phyloP scores from a whole-genome alignment of 2,329 filamentous ascomycete genomes.

The Epichloe amarillans region DNA sequence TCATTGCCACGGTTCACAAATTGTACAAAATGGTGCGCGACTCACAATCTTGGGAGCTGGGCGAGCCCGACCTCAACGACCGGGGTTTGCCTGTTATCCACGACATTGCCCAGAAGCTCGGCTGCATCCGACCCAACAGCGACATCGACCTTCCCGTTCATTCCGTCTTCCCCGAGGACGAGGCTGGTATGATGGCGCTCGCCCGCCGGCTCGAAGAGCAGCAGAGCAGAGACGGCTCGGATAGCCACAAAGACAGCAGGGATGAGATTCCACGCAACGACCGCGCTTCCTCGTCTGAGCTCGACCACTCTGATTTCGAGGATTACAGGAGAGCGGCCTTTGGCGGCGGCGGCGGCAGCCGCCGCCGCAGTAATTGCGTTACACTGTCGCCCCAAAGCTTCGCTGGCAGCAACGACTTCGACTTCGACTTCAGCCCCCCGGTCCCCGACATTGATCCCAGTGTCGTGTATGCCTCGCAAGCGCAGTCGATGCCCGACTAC shows the following conservation, averaged over 20 bases:
- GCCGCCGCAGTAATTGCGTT: constrained; percentile 19
- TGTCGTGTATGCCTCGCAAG: constrained; percentile 22
- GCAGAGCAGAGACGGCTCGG: constrained; percentile 26
- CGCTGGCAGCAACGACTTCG: constrained; percentile 23
- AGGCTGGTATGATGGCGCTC: constrained; percentile 42
- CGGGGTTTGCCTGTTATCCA: constrained; percentile 50
- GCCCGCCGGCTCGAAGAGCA: constrained; percentile 39
- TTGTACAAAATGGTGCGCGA: constrained; percentile 50
- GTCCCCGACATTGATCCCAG: constrained; percentile 20
- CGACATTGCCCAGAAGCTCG: constrained; percentile 50
- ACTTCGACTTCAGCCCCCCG: constrained; percentile 24
- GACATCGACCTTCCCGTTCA: constrained; percentile 46
- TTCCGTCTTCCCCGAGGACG: constrained; percentile 48
- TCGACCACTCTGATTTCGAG: constrained; percentile 42
- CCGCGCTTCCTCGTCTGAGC: constrained; percentile 40
- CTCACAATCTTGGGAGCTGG: constrained; percentile 44
- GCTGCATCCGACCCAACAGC: constrained; percentile 48
- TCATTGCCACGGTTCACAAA: constrained; percentile 52
- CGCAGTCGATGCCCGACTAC: constrained; percentile 21
- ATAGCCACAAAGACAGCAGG: constrained; percentile 16
- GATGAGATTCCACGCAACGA: constrained; percentile 15
- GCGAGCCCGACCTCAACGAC: constrained; percentile 51
- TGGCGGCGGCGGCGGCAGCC: constrained; percentile 17
- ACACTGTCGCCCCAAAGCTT: constrained; percentile 43
- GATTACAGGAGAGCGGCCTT: constrained; percentile 39